Base-by-base conservation (phyloP, 2,329 filamentous ascomycete genomes). In the Arthrobotrys entomopaga region DNA sequence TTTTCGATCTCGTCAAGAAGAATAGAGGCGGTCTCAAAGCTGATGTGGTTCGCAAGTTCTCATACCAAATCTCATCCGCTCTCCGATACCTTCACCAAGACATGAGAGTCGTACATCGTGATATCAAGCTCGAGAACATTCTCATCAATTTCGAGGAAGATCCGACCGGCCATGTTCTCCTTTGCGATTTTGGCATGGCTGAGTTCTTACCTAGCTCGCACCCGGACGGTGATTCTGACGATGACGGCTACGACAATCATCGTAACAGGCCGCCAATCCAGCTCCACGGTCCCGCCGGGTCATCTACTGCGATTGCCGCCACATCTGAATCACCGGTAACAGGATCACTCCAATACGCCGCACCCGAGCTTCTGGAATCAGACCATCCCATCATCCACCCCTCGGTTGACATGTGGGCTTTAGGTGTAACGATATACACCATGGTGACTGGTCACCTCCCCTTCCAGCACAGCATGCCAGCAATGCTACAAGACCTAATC, bases 101-200 rank as follows among this genome's bases (percentile, higher is more conserved):
- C 78, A 86, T 88, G 22, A 85, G 86, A 26, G 85, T 90, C 24
- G 87, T 89, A 22, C 88, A 90, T 79, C 84, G 88, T 54, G 88
- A 90, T 79, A 85, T 90, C 79, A 90, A 90, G 79, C 84, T 90
- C 22, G 88, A 90, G 78, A 90, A 90, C 76, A 89, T 88, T 77
- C 84, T 90, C 1, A 78, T 90, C 40, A 81, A 83, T 2, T 79
- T 83, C 6, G 83, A 84, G 3, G 83, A 85, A 42, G 84, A 85
- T 15, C 40, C 70, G 1, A 42, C 63, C 10, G 87, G 87, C 7
- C 85, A 85, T 40, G 79, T 90, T 5, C 84, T 89, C 3, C 83
- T 90, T 3, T 90, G 88, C 80, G 88, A 90, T 79, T 90, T 90
- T 78, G 88, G 88, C 54, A 88, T 90, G 83, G 87, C 88, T 11